Conservation (phyloP, 192 early-diverging fungal species). For the Thamnidium elegans region DNA sequence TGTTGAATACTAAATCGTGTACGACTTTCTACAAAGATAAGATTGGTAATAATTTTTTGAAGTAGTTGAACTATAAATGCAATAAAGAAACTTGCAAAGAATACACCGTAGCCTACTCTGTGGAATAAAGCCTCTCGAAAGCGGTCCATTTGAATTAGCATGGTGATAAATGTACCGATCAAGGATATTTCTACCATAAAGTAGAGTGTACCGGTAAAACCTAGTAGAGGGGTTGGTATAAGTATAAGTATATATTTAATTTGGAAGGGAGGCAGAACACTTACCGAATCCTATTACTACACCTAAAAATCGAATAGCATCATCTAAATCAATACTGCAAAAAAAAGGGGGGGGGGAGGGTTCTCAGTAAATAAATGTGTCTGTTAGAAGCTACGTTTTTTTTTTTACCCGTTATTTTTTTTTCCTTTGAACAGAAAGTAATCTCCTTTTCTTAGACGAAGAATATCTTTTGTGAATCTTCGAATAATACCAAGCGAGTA, state of each 20-base stretch:
- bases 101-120: conserved; percentile 25
- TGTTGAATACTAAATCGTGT: conserved; percentile 24
- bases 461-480: conserved; percentile 34
- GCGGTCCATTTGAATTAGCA: conserved; percentile 17
- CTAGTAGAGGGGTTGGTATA: neutral
- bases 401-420: conserved; percentile 32
- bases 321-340: conserved; percentile 34
- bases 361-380: neutral
- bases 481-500: conserved; percentile 32
- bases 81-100: conserved; percentile 38
- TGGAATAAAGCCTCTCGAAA: conserved; percentile 21
- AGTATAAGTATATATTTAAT: neutral
- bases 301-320: conserved; percentile 36
- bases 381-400: neutral
- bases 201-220: conserved; percentile 35
- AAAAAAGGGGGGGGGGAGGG: neutral
- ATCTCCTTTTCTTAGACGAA: conserved; percentile 26
- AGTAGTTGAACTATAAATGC: conserved; percentile 31
- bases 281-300: conserved; percentile 37
- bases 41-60: conserved; percentile 32
- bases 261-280: too few relatives aligned
- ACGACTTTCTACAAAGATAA: conserved; percentile 24
- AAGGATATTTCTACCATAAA: conserved; percentile 35
- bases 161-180: conserved; percentile 27
- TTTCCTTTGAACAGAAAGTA: conserved; percentile 38